phyloP scores from a whole-genome alignment of 106 monocot genomes.

The Dendrobium nobile region DNA sequence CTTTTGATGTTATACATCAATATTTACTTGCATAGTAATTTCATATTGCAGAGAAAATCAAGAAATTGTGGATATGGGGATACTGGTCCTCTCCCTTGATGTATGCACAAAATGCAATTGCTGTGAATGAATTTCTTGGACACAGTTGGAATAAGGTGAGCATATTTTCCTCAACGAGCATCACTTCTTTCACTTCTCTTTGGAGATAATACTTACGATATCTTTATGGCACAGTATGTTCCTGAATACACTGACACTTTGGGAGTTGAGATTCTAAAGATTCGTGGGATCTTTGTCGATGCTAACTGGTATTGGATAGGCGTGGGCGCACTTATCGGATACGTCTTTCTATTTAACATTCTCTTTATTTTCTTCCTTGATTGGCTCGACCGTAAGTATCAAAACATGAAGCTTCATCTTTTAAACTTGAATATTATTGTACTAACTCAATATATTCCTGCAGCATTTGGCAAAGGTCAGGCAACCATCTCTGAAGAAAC shows the following conservation, averaged over 20 bases:
- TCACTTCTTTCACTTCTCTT: background rate
- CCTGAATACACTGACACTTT: conserved; percentile 11
- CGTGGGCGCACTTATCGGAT: conserved; percentile 23
- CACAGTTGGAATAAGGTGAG: conserved; percentile 47
- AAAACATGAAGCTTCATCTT: background rate
- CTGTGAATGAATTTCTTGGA: conserved; percentile 72
- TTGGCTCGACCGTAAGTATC: conserved; percentile 27
- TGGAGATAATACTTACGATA: background rate
- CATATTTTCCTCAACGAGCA: background rate
- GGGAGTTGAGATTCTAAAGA: conserved; percentile 18
- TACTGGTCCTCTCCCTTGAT: conserved; percentile 81
- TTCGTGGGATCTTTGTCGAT: conserved; percentile 25
- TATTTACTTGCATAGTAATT: background rate
- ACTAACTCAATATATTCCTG: background rate
- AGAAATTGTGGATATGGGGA: conserved; percentile 74
- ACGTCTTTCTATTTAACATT: conserved; percentile 23
- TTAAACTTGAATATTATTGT: conserved; percentile 5
- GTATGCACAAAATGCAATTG: conserved; percentile 78
- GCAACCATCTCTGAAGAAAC: conserved; percentile 19
- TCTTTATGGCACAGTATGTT: conserved; percentile 12
- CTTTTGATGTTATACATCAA: background rate
- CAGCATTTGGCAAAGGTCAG: conserved; percentile 25
- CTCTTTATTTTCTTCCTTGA: conserved; percentile 21
- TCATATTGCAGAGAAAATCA: conserved; percentile 37
- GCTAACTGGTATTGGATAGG: conserved; percentile 39